Evolutionary conservation across 2,329 filamentous ascomycete genomes (phyloP).

Genomic region (Fusarium haematococcum): DNA sequence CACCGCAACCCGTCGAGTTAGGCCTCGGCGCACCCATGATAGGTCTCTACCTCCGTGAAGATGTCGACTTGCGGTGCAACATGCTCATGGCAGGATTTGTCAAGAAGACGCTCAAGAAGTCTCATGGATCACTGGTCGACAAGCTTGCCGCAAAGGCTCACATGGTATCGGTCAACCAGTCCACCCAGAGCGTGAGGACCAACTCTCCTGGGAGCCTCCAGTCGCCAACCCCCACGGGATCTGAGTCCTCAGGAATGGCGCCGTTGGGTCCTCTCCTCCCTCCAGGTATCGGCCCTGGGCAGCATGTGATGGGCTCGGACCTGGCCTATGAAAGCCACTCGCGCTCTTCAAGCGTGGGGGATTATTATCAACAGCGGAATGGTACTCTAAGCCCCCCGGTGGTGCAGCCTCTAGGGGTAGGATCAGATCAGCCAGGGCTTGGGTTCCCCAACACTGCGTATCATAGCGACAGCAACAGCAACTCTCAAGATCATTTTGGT

Average conservation of each 20-base stretch:
- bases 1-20: slow-evolving; percentile 72
- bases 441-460: slow-evolving; percentile 36
- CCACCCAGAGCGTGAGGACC: slow-evolving; percentile 26
- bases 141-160: slow-evolving; percentile 58
- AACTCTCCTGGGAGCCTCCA: slow-evolving; percentile 19
- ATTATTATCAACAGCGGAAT: slow-evolving; percentile 17
- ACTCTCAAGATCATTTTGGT: slow-evolving; percentile 35
- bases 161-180: slow-evolving; percentile 28
- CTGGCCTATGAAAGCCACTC: slow-evolving; percentile 18
- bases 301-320: slow-evolving; percentile 14
- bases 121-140: slow-evolving; percentile 77
- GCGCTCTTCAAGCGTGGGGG: slow-evolving; percentile 17
- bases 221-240: slow-evolving; percentile 28
- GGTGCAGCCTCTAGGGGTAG: slow-evolving; percentile 1
- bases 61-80: slow-evolving; percentile 84
- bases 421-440: slow-evolving; percentile 16
- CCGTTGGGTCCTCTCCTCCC: slow-evolving; percentile 32
- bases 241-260: slow-evolving; percentile 21
- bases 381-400: slow-evolving; percentile 8
- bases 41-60: slow-evolving; percentile 86
- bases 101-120: slow-evolving; percentile 83
- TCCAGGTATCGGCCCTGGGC: slow-evolving; percentile 16
- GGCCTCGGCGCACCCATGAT: slow-evolving; percentile 73
- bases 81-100: slow-evolving; percentile 81
- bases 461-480: slow-evolving; percentile 33